Percentiles rank a stretch among this genome's conserved stretches.
phyloP scores from a whole-genome alignment of 257 asterid genomes.

The Fraxinus americana region DNA sequence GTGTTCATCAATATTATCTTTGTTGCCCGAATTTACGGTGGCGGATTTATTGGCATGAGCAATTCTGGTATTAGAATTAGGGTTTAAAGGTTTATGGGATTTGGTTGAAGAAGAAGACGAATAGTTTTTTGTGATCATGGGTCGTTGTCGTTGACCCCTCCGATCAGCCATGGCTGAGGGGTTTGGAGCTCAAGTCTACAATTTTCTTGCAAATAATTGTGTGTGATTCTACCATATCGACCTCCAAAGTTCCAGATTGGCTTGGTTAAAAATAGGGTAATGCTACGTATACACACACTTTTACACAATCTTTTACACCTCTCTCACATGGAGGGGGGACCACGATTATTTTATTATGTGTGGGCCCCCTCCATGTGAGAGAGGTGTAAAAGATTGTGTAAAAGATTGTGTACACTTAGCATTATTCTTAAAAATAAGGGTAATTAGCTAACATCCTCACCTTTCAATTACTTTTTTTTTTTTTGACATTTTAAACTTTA shows the following conservation, averaged over 20 bases:
- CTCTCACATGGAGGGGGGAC: too few relatives aligned
- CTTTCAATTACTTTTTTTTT: too few relatives aligned
- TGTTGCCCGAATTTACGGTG: constrained; percentile 21
- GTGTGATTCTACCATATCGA: not conserved
- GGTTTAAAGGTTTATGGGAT: constrained; percentile 31
- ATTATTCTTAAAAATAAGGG: too few relatives aligned
- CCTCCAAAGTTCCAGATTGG: not conserved
- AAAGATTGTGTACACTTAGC: too few relatives aligned
- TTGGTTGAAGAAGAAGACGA: constrained; percentile 26
- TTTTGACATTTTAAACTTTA: too few relatives aligned
- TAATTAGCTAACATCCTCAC: too few relatives aligned
- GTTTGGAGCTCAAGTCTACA: not conserved
- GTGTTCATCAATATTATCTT: constrained; percentile 31
- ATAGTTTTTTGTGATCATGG: constrained; percentile 27
- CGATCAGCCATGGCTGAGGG: constrained; percentile 41
- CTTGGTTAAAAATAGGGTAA: too few relatives aligned
- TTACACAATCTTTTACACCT: too few relatives aligned
- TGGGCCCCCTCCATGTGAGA: too few relatives aligned
- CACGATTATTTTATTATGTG: too few relatives aligned
- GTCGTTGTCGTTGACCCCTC: constrained; percentile 30
- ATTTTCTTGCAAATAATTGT: not conserved
- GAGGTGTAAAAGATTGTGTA: too few relatives aligned
- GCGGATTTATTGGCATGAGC: constrained; percentile 21
- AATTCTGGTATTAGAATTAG: constrained; percentile 15
- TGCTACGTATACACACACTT: too few relatives aligned